phyloP scores from a whole-genome alignment of 2,329 filamentous ascomycete genomes.

The Microdochium nivale region DNA sequence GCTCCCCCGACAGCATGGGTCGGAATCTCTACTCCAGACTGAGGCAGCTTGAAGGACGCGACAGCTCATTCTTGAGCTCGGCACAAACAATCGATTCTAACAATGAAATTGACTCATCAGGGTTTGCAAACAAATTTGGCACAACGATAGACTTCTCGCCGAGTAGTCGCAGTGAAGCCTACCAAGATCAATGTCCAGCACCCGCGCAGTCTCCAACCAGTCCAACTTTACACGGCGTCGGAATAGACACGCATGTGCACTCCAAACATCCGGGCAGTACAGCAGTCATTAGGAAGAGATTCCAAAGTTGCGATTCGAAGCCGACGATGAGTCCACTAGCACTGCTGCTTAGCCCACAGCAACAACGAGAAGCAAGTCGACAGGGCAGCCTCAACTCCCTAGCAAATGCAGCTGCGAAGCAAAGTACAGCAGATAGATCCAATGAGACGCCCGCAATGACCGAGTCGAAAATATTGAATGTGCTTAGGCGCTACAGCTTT shows the following conservation, averaged over 20 bases:
- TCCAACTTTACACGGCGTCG: not conserved
- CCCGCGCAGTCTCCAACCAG: not conserved
- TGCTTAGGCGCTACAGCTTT: constrained; percentile 17
- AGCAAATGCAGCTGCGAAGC: not conserved
- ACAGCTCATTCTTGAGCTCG: not conserved
- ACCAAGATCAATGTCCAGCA: not conserved
- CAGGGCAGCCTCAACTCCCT: not conserved
- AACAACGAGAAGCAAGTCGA: not conserved
- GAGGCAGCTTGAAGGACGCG: not conserved
- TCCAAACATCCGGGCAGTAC: not conserved
- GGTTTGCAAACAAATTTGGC: not conserved
- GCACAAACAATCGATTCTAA: too few relatives aligned
- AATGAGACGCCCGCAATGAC: not conserved
- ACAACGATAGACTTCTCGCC: not conserved
- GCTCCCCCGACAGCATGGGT: not conserved
- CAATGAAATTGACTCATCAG: not conserved
- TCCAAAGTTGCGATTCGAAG: not conserved
- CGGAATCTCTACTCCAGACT: not conserved
- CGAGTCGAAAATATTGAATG: constrained; percentile 6
- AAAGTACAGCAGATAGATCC: not conserved
- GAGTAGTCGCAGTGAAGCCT: not conserved
- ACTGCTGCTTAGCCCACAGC: not conserved
- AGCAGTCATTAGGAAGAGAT: not conserved
- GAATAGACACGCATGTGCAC: not conserved
- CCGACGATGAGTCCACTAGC: not conserved